Evolutionary conservation across 176 grass and related monocot genomes (phyloP).

Genomic region (Ensete glaucum): DNA sequence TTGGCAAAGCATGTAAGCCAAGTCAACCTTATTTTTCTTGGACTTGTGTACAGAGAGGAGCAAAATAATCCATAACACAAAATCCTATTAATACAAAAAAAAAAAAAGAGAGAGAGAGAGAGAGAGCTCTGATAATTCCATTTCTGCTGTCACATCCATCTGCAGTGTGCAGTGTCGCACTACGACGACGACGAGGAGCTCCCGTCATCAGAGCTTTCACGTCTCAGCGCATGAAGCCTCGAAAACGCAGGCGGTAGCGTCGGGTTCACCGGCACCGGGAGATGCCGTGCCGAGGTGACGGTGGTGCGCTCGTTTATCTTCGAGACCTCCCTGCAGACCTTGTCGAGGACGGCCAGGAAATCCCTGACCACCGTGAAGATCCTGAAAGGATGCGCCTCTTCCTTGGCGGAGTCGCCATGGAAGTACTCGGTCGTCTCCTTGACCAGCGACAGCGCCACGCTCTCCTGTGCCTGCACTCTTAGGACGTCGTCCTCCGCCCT

Average conservation of each 20-base stretch:
- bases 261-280: constrained; percentile 11
- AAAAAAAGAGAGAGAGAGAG: not conserved
- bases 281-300: not conserved
- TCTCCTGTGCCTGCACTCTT: constrained; percentile 8
- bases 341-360: constrained; percentile 1
- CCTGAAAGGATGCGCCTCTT: constrained; percentile 13
- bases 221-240: not conserved
- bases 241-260: not conserved
- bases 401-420: constrained; percentile 7
- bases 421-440: constrained; percentile 15
- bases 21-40: too few species aligned
- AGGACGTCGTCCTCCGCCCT: not conserved
- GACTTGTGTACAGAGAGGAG: too few species aligned
- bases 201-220: constrained; percentile 1
- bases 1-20: too few species aligned
- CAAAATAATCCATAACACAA: too few species aligned
- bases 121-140: not conserved
- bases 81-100: too few species aligned
- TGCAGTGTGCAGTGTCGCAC: not conserved
- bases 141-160: not conserved
- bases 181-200: not conserved
- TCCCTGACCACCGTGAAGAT: constrained; percentile 16
- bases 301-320: not conserved
- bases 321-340: constrained; percentile 6
- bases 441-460: constrained; percentile 9